Base-by-base conservation (phyloP, 2,329 filamentous ascomycete species). In the Chrysosporium keratinophilum region DNA sequence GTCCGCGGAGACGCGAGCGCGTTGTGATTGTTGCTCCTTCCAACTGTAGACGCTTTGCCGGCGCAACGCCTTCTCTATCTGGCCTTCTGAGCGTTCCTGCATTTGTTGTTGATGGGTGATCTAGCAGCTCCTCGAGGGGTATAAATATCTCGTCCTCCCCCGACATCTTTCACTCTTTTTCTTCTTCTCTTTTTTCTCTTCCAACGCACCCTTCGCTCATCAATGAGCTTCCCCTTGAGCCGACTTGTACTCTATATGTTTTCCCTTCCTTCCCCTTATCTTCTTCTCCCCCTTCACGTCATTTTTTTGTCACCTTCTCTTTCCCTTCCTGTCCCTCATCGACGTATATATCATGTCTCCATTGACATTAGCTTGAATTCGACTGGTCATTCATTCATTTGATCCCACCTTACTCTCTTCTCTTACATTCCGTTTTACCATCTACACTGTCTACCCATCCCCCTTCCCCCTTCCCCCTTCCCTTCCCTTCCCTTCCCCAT, bases 141-240 rank as follows among this genome's bases (percentile, higher is more conserved):
- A 49, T 49, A 49, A 49, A 49, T 49, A 39, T 10, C 46, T 17
- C 34, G n/a, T 47, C 34, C 35, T 40, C 34, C 19, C 46, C 15
- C 10, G 40, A 5, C 12, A 19, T 10, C 12, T 42, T 5, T 34
- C 42, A 28, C 17, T 23, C 19, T 41, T n/a, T n/a, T 42, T 50
- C 40, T 31, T n/a, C 10, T 17, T 41, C 5, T 41, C 15, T 35
- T 23, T 50, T 35, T 20, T 49, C 28, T 49, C n/a, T 40, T 49
- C 35, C 19, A 11, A n/a, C 31, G 15, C 10, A 1, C 20, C 31
- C 31, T 17, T 14, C 31, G 23, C 11, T 33, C 3, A 14, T 45
- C 20, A 39, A 45, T 28, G 15, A 33, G 33, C 31, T 5, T 11
- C 6, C 31, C n/a, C 43, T 2, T 15, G 23, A 14, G n/a, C 11